A percentile compares a stretch with the other conserved stretches of the same genome.
phyloP scores from a whole-genome alignment of 257 asterid genomes.

The Oldenlandia corymbosa region DNA sequence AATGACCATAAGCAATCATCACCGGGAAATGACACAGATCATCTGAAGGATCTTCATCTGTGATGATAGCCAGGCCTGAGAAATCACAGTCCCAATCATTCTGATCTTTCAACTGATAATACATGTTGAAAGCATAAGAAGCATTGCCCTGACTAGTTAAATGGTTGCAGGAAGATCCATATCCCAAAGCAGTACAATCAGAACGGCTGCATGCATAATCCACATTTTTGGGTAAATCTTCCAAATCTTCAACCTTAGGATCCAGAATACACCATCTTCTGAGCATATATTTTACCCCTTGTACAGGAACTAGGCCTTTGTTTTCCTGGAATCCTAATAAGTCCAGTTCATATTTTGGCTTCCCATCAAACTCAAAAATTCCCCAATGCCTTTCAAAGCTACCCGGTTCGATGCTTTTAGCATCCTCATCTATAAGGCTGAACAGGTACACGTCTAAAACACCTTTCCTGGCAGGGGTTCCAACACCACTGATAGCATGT shows the following conservation, averaged over 20 bases:
- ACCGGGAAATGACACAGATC: constrained; percentile 59
- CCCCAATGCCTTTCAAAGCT: constrained; percentile 97
- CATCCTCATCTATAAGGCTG: constrained; percentile 79
- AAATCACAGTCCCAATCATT: constrained; percentile 82
- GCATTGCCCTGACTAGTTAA: constrained; percentile 59
- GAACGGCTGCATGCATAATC: constrained; percentile 84
- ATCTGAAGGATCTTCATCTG: constrained; percentile 75
- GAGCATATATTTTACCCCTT: constrained; percentile 65
- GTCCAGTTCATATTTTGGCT: constrained; percentile 74
- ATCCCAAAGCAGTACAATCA: constrained; percentile 83
- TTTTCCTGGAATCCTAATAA: constrained; percentile 35
- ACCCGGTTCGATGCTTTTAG: constrained; percentile 85
- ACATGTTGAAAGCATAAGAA: constrained; percentile 95
- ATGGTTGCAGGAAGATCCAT: constrained; percentile 85
- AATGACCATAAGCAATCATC: constrained; percentile 60
- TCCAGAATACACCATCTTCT: constrained; percentile 72
- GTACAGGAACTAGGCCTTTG: constrained; percentile 48
- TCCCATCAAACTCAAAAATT: constrained; percentile 72
- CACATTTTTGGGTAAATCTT: constrained; percentile 45
- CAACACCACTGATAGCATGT: constrained; percentile 59
- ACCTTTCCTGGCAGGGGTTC: constrained; percentile 75
- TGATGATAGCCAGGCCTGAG: constrained; percentile 56
- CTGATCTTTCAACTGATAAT: constrained; percentile 73
- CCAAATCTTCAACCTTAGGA: constrained; percentile 38
- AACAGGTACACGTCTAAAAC: constrained; percentile 54